Evolutionary conservation across 2,329 filamentous ascomycete species (phyloP).

Genomic region (Talaromyces sp.): DNA sequence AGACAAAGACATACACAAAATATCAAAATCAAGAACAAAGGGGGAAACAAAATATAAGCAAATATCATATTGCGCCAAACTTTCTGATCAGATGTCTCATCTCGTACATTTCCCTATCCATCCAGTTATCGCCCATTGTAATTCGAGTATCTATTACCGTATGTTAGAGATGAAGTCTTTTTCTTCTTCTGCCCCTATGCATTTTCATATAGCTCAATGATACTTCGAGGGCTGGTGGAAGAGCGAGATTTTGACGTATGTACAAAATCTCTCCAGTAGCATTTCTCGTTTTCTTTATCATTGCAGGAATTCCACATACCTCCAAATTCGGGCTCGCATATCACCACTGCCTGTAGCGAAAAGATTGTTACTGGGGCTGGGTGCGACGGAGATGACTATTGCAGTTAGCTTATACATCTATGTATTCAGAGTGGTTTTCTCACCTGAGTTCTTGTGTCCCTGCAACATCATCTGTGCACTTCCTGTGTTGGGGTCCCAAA

Average conservation of each 20-base stretch:
- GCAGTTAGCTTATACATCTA: constrained; percentile 19
- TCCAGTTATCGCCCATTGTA: constrained; percentile 39
- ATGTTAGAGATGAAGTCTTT: constrained; percentile 17
- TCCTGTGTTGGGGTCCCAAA: constrained; percentile 94
- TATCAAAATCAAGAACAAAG: constrained; percentile 1
- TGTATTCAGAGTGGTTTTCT: constrained; percentile 26
- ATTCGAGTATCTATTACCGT: constrained; percentile 33
- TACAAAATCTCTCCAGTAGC: constrained; percentile 15
- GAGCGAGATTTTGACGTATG: constrained; percentile 2
- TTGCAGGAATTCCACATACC: constrained; percentile 46
- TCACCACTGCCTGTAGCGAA: constrained; percentile 97
- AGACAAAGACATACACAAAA: constrained; percentile 4
- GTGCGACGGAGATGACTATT: constrained; percentile 88
- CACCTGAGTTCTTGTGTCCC: constrained; percentile 92
- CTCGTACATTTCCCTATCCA: constrained; percentile 14
- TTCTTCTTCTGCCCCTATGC: neutral
- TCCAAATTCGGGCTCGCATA: constrained; percentile 97
- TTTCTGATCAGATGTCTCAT: constrained; percentile 27
- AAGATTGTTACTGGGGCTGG: constrained; percentile 79
- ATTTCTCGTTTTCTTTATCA: constrained; percentile 16
- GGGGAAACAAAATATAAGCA: constrained; percentile 21
- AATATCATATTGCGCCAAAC: constrained; percentile 34
- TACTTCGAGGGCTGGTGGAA: constrained; percentile 16
- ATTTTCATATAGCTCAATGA: constrained; percentile 10
- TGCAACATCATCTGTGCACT: constrained; percentile 97